Evolutionary conservation across 2,329 filamentous ascomycete genomes (phyloP).

Genomic region (Fusarium miscanthi): DNA sequence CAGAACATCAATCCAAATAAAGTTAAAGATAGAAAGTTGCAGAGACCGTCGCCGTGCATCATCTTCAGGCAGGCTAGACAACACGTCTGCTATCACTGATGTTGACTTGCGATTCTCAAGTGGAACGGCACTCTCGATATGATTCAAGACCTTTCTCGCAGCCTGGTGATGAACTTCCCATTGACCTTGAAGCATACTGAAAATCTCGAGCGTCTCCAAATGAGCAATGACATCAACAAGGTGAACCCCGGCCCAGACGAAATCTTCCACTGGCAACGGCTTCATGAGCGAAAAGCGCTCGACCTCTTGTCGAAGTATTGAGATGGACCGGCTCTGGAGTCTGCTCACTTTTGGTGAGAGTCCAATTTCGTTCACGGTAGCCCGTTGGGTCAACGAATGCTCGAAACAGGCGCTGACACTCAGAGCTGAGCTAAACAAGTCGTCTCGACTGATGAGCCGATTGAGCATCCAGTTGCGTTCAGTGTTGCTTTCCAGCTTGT

Average conservation of each 20-base stretch:
- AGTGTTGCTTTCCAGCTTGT: not conserved
- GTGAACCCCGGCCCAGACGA: not conserved
- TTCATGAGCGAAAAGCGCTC: not conserved
- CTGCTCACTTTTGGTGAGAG: not conserved
- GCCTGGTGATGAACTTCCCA: conserved; percentile 1
- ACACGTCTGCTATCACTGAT: not conserved
- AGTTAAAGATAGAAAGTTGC: not conserved
- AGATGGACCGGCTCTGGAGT: not conserved
- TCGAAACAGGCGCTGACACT: not conserved
- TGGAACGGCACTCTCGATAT: not conserved
- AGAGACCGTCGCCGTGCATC: not conserved
- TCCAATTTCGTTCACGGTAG: not conserved
- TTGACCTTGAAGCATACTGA: conserved; percentile 4
- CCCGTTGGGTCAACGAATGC: not conserved
- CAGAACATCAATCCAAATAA: conserved; percentile 1
- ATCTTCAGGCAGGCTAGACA: not conserved
- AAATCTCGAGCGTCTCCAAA: not conserved
- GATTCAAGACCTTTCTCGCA: not conserved
- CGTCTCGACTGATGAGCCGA: not conserved
- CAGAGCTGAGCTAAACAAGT: not conserved
- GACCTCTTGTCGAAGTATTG: not conserved
- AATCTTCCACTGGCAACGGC: not conserved
- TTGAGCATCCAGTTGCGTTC: not conserved
- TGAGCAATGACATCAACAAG: not conserved
- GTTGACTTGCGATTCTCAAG: not conserved